A percentile compares a stretch with the other conserved stretches of the same genome.
Evolutionary conservation across 768 basidiomycete genomes (phyloP).

Genomic region (Sutorius australiensis): DNA sequence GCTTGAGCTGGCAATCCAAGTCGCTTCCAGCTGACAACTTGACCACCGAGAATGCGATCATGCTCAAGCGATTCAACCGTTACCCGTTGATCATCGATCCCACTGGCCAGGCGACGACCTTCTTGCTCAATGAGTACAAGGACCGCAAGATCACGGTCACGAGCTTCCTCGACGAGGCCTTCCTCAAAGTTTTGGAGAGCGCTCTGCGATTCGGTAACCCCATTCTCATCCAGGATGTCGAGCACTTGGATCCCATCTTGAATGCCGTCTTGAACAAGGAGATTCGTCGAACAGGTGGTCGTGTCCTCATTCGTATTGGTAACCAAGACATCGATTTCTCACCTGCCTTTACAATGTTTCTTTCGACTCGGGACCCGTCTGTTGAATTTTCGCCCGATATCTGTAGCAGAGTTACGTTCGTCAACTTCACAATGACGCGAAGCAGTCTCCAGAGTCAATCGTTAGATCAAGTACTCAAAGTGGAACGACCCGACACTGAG

Average conservation of each 20-base stretch:
- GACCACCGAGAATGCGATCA: constrained; percentile 98
- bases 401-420: constrained; percentile 93
- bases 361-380: constrained; percentile 94
- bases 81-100: constrained; percentile 98
- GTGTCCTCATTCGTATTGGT: constrained; percentile 93
- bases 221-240: constrained; percentile 95
- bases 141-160: constrained; percentile 97
- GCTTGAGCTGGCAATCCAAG: constrained; percentile 92
- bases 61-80: constrained; percentile 96
- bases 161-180: constrained; percentile 97
- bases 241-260: constrained; percentile 94
- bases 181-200: constrained; percentile 97
- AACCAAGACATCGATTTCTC: constrained; percentile 99
- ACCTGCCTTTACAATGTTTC: constrained; percentile 99
- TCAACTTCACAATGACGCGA: constrained; percentile 98
- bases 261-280: constrained; percentile 98
- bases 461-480: constrained; percentile 93
- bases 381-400: constrained; percentile 98
- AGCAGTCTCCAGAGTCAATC: constrained; percentile 99
- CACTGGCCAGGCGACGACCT: constrained; percentile 93
- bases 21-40: constrained; percentile 94
- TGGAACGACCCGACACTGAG: constrained; percentile 95
- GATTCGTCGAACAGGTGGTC: constrained; percentile 92
- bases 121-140: constrained; percentile 91
- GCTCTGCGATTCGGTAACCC: constrained; percentile 99